phyloP scores from a whole-genome alignment of 2,329 filamentous ascomycete genomes.

The Massarina eburnea region DNA sequence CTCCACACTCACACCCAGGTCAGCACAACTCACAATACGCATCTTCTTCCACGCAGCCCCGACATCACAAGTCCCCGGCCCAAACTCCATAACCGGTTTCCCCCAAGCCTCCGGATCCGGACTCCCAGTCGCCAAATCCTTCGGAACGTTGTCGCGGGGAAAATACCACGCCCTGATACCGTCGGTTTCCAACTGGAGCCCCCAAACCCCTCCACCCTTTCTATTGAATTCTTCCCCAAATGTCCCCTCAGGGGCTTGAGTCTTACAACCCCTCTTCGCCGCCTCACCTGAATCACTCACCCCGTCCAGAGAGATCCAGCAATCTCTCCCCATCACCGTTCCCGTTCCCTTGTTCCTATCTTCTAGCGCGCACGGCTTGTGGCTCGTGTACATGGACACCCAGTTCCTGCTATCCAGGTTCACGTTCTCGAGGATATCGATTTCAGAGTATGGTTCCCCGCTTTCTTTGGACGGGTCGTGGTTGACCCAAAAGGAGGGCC shows the following conservation, averaged over 20 bases:
- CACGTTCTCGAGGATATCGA: slow-evolving; percentile 9
- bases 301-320: not conserved
- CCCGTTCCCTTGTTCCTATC: too few species aligned
- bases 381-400: slow-evolving; percentile 4
- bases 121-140: slow-evolving; percentile 45
- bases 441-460: slow-evolving; percentile 4
- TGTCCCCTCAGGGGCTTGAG: slow-evolving; percentile 10
- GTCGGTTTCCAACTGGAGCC: slow-evolving; percentile 50
- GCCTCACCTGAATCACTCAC: not conserved
- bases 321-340: too few species aligned
- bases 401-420: slow-evolving; percentile 2
- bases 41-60: slow-evolving; percentile 18
- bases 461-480: slow-evolving; percentile 42
- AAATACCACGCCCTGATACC: slow-evolving; percentile 58
- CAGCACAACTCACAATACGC: slow-evolving; percentile 20
- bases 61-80: slow-evolving; percentile 48
- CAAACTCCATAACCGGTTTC: slow-evolving; percentile 32
- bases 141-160: slow-evolving; percentile 46
- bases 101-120: slow-evolving; percentile 52
- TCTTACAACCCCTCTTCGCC: slow-evolving; percentile 15
- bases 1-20: not conserved
- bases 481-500: slow-evolving; percentile 44
- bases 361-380: not conserved
- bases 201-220: slow-evolving; percentile 52
- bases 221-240: slow-evolving; percentile 34